phyloP scores from a whole-genome alignment of 768 basidiomycete genomes.

The Russula vinacea region DNA sequence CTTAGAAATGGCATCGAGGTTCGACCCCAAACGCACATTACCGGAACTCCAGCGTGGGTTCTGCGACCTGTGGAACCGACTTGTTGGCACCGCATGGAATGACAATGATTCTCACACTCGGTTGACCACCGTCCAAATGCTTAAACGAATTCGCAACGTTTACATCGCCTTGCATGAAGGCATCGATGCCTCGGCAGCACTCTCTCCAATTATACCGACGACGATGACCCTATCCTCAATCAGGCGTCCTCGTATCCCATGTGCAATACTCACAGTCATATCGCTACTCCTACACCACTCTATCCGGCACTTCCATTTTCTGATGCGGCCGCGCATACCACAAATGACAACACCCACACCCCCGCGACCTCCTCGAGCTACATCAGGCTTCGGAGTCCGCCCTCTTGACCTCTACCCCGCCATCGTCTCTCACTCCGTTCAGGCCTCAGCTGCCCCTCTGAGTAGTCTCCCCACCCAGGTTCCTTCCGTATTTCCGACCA shows the following conservation, averaged over 20 bases:
- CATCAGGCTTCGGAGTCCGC: background rate
- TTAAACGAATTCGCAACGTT: slow-evolving; percentile 7
- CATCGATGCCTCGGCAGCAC: background rate
- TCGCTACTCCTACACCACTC: background rate
- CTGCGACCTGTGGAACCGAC: slow-evolving; percentile 13
- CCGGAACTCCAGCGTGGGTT: slow-evolving; percentile 12
- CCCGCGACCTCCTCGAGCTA: background rate
- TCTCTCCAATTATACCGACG: background rate
- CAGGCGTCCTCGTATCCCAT: slow-evolving; percentile 10
- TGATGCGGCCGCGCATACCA: background rate
- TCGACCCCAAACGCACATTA: background rate
- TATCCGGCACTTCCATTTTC: background rate
- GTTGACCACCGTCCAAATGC: background rate
- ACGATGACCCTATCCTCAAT: background rate
- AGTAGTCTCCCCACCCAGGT: background rate
- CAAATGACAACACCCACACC: background rate
- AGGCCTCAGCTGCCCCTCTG: background rate
- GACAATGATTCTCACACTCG: background rate
- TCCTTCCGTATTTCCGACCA: background rate
- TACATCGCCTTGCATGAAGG: slow-evolving; percentile 6
- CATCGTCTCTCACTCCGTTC: background rate
- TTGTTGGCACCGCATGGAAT: background rate
- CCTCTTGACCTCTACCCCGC: background rate
- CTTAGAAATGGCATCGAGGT: background rate
- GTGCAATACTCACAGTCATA: background rate